Evolutionary conservation across 1,284 basidiomycete genomes (phyloP).

Genomic region (Ustilago nuda): DNA sequence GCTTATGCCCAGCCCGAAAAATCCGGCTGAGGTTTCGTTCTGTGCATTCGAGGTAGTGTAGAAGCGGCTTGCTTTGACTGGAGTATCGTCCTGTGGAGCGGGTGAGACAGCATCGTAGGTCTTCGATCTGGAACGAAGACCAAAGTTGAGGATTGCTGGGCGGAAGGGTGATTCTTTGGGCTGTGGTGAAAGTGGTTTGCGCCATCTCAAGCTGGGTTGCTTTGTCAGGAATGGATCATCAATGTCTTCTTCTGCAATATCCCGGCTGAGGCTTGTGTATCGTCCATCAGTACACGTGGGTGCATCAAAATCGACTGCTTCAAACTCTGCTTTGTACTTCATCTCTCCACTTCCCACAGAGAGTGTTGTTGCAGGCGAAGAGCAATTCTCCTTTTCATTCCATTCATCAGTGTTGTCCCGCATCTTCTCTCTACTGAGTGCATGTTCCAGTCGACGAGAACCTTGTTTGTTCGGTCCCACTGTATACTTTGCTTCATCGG

Average conservation of each 20-base stretch:
- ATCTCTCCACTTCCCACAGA: conserved; percentile 32
- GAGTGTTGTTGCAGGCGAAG: conserved; percentile 33
- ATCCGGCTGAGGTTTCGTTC: neutral
- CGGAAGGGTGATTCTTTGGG: conserved; percentile 42
- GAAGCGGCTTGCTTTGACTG: conserved; percentile 15
- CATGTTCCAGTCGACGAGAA: conserved; percentile 15
- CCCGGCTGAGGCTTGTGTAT: neutral
- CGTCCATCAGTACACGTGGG: neutral
- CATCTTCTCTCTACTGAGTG: conserved; percentile 19
- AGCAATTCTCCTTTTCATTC: conserved; percentile 4
- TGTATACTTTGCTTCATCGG: conserved; percentile 15
- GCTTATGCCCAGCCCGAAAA: conserved; percentile 32
- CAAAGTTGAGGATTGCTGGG: conserved; percentile 28
- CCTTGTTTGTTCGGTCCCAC: neutral
- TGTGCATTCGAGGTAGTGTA: neutral
- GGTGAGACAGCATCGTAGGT: conserved; percentile 24
- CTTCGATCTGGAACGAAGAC: conserved; percentile 36
- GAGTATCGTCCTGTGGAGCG: conserved; percentile 11
- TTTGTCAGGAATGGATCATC: conserved; percentile 21
- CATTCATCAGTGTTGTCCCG: neutral
- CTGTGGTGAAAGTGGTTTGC: conserved; percentile 35
- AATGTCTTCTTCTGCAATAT: neutral
- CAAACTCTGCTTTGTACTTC: conserved; percentile 30
- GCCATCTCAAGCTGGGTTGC: neutral
- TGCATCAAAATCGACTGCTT: conserved; percentile 13